Evolutionary conservation across 306 rosid species (phyloP), one percentile per base, ranked within the genome.

Genomic region (Corylus americana): DNA sequence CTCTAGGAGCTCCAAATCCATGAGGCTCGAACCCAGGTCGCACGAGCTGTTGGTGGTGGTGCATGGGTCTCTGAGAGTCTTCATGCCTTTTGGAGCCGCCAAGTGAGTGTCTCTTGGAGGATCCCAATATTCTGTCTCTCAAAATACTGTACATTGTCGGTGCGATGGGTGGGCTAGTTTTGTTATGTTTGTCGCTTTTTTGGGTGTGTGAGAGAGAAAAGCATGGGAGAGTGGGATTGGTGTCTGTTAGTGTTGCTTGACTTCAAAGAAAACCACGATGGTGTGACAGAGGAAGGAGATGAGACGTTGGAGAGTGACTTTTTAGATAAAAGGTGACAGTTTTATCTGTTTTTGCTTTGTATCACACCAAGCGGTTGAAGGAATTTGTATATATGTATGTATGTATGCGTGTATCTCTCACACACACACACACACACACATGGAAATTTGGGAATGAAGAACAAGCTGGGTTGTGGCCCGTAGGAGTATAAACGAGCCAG

Each of bases 1-100:
- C 72, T 92, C 90, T n/a, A 95, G 92, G 83, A 92, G 92, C 76
- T 95, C 98, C 84, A 92, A 85, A 16, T 89, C 90, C 4, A 91
- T 35, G 0, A 92, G 73, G 72, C 39, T 54, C 10, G 83, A 42
- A 45, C 79, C 84, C 71, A 76, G 70, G 55, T 88, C 90, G 1
- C 87, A 1, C 95, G 50, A 92, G 94, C 63, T 20, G 63, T 10
- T 8, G 31, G 27, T 20, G 63, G 27, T 57, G 31, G 22, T 1
- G 59, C 97, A 92, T 88, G 86, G 80, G 51, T 79, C 73, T 80
- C 59, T 85, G 84, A 9, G 17, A 39, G 47, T 72, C 82, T 70
- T 39, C 70, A 74, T 85, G 70, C 37, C 3, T 35, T 31, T 74
- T 85, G 58, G 89, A 87, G 79, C 85, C 80, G 49, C 83, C 86